Evolutionary conservation across 2,329 filamentous ascomycete genomes (phyloP).

Genomic region (Claviceps sorghi): DNA sequence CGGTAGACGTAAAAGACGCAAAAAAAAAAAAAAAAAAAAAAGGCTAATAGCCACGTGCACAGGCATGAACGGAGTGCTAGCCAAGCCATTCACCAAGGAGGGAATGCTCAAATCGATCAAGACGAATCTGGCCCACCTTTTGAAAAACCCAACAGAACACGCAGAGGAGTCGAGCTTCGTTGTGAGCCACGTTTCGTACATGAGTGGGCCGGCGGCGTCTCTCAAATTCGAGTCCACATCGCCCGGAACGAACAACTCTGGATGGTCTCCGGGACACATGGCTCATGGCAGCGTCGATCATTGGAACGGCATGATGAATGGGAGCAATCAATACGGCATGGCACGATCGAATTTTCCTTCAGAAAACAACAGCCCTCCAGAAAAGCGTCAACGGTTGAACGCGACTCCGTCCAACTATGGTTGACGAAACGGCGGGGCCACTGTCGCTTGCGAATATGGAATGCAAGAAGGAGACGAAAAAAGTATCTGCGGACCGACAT

Average conservation of each 20-base stretch:
- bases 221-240: constrained; percentile 41
- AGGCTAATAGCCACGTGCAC: neutral
- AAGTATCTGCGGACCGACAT: neutral
- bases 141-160: constrained; percentile 47
- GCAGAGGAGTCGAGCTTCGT: constrained; percentile 22
- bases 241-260: constrained; percentile 30
- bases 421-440: constrained; percentile 8
- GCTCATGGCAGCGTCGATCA: constrained; percentile 31
- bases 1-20: neutral
- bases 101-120: constrained; percentile 74
- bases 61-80: constrained; percentile 97
- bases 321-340: constrained; percentile 25
- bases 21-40: neutral
- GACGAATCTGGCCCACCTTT: constrained; percentile 73
- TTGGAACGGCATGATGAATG: constrained; percentile 31
- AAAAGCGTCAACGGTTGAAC: constrained; percentile 39
- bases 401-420: constrained; percentile 27
- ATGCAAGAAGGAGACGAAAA: neutral
- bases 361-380: constrained; percentile 29
- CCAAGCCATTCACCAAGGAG: constrained; percentile 89
- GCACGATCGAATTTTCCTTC: constrained; percentile 16
- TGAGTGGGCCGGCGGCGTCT: constrained; percentile 18
- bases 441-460: neutral
- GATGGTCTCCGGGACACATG: constrained; percentile 37
- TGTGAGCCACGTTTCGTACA: constrained; percentile 19